A percentile compares a stretch with the other conserved stretches of the same genome.
These are phyloP conservation scores for Aspergillus fischeri DNA, from an alignment of 2,329 filamentous ascomycete species.

Conservation along the genomic window DNA sequence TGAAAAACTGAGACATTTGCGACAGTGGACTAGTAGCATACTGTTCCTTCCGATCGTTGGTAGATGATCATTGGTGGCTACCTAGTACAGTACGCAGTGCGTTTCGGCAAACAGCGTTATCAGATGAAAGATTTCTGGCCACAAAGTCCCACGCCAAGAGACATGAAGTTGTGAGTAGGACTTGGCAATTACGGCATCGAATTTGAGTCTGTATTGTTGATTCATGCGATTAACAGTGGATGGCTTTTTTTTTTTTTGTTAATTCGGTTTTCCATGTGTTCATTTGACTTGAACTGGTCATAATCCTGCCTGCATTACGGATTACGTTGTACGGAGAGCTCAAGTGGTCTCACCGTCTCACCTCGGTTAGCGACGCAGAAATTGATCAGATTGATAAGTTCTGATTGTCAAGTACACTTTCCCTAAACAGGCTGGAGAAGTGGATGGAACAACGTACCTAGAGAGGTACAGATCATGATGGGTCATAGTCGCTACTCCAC, in stretches of 20 bases:
- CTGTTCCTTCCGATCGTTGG: background rate
- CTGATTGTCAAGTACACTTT: background rate
- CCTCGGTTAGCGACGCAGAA: background rate
- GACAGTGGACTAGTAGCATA: background rate
- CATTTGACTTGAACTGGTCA: background rate
- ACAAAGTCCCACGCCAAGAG: conserved; percentile 6
- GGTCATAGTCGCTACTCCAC: background rate
- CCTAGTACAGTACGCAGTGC: background rate
- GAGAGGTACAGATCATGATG: no score
- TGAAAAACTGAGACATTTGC: background rate
- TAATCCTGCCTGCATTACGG: background rate
- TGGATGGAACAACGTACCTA: background rate
- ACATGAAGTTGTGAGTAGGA: background rate
- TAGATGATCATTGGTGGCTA: background rate
- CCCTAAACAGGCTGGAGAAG: background rate
- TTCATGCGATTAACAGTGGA: background rate
- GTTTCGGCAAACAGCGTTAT: conserved; percentile 6
- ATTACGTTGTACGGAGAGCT: background rate
- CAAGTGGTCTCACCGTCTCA: background rate
- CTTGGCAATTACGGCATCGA: background rate
- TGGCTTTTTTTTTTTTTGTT: no score
- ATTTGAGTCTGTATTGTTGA: background rate
- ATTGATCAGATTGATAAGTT: background rate
- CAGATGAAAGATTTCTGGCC: conserved; percentile 7
- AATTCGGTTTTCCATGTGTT: no score